Conservation (phyloP, 2,329 filamentous ascomycete species). For the Ophiocordyceps robertsii region DNA sequence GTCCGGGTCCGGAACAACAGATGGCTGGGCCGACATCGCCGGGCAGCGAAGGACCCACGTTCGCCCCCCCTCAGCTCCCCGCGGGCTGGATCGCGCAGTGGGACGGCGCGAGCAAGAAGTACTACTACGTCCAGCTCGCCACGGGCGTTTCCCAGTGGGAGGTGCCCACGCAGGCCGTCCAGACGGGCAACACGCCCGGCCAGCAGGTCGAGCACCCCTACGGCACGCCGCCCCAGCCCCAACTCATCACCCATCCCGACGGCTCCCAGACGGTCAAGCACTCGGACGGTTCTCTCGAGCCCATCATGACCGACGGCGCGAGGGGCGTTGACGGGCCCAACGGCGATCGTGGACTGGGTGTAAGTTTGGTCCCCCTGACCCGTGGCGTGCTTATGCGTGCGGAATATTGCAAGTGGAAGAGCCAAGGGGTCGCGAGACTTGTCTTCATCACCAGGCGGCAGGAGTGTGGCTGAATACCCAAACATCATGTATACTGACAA, state of each 20-base stretch:
- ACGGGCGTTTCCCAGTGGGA: slow-evolving; percentile 65
- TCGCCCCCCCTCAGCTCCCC: slow-evolving; percentile 45
- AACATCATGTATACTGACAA: slow-evolving; percentile 1
- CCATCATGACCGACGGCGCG: slow-evolving; percentile 37
- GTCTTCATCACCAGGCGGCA: no score
- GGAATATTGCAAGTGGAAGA: no score
- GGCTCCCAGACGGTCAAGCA: slow-evolving; percentile 48
- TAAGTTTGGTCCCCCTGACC: slow-evolving; percentile 27
- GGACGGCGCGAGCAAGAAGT: slow-evolving; percentile 50
- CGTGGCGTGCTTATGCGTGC: not conserved
- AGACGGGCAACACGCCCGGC: slow-evolving; percentile 45
- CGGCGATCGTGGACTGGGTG: slow-evolving; percentile 51
- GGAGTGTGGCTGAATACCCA: no score
- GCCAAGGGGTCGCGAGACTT: no score
- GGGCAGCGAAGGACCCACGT: slow-evolving; percentile 44
- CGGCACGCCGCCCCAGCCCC: slow-evolving; percentile 35
- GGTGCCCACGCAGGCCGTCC: slow-evolving; percentile 51
- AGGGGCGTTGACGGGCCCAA: slow-evolving; percentile 36
- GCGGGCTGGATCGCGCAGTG: slow-evolving; percentile 58
- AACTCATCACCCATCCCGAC: slow-evolving; percentile 49
- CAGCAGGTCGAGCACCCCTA: slow-evolving; percentile 48
- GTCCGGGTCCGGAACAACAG: not conserved
- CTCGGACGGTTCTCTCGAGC: slow-evolving; percentile 47
- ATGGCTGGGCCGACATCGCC: slow-evolving; percentile 48
- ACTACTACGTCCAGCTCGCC: slow-evolving; percentile 60